Evolutionary conservation across 352 stramenopile genomes (phyloP).

Genomic region (Thraustochytrium sp.): DNA sequence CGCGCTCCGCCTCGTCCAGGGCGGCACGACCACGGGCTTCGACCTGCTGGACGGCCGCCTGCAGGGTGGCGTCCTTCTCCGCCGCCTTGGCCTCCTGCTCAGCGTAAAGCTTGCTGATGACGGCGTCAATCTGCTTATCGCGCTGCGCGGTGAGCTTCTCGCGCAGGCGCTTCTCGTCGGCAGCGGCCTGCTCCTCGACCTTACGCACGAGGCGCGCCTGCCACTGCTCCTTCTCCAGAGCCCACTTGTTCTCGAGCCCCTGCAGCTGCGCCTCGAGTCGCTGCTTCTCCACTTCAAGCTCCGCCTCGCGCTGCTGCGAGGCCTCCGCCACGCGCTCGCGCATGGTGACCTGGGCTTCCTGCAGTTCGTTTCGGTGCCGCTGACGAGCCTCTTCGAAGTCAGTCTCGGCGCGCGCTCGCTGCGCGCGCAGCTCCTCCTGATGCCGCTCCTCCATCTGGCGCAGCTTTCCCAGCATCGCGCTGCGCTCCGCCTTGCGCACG

Average conservation of each 20-base stretch:
- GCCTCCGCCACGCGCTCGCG: background rate
- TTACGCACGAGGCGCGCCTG: conserved; percentile 1
- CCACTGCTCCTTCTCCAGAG: conserved; percentile 41
- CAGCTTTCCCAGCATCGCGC: background rate
- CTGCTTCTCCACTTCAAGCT: conserved; percentile 12
- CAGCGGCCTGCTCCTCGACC: conserved; percentile 25
- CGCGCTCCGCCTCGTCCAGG: background rate
- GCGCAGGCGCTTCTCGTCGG: background rate
- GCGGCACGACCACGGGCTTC: background rate
- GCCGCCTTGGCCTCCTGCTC: conserved; percentile 36
- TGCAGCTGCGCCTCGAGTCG: conserved; percentile 26
- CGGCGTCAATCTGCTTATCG: conserved; percentile 40
- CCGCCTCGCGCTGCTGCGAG: background rate
- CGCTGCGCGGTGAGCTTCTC: conserved; percentile 22
- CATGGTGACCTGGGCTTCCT: background rate
- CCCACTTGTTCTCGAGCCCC: conserved; percentile 28
- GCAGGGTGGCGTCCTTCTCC: background rate
- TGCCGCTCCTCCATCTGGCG: conserved; percentile 21
- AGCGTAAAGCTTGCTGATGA: conserved; percentile 38
- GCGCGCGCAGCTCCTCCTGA: background rate
- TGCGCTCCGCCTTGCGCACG: background rate
- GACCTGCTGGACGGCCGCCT: background rate
- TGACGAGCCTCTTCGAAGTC: conserved; percentile 17
- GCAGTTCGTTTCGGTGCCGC: background rate
- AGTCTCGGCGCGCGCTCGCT: background rate